A percentile compares a stretch with the other conserved stretches of the same genome.
phyloP scores from a whole-genome alignment of 805 yeast genomes.

The Metschnikowia similis region DNA sequence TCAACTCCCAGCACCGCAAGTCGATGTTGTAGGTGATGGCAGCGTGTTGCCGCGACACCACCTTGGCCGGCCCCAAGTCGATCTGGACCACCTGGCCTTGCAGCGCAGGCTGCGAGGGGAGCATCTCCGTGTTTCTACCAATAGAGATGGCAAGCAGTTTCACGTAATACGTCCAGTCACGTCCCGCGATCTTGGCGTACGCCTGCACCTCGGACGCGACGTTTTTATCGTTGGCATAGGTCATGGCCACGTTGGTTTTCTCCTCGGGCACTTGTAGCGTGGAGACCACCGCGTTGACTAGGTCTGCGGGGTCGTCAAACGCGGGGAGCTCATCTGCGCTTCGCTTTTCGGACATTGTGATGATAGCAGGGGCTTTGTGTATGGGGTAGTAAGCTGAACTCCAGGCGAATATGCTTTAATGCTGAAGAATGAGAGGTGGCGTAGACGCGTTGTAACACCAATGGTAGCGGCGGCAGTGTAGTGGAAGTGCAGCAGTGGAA shows the following conservation, averaged over 20 bases:
- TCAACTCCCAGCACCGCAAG: constrained; percentile 79
- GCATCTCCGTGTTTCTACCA: constrained; percentile 72
- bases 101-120: constrained; percentile 21
- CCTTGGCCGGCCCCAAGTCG: constrained; percentile 95
- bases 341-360: constrained; percentile 6
- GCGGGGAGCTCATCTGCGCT: constrained; percentile 22
- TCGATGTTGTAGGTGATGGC: constrained; percentile 70
- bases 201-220: constrained; percentile 85
- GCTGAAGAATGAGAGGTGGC: too few species aligned
- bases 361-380: neutral
- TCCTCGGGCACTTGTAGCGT: constrained; percentile 68
- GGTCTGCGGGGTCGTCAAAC: constrained; percentile 57
- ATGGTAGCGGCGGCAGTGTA: too few species aligned
- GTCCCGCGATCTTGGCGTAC: constrained; percentile 92
- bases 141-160: constrained; percentile 69
- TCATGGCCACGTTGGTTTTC: constrained; percentile 65
- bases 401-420: too few species aligned
- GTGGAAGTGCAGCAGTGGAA: too few species aligned
- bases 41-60: constrained; percentile 92
- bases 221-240: constrained; percentile 70
- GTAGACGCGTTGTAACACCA: too few species aligned
- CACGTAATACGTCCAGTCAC: constrained; percentile 91
- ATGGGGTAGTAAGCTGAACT: too few species aligned
- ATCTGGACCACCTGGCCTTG: constrained; percentile 51
- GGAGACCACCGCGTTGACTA: constrained; percentile 71